Conservation (phyloP, 2,329 filamentous ascomycete species). For the Fusarium equiseti region DNA sequence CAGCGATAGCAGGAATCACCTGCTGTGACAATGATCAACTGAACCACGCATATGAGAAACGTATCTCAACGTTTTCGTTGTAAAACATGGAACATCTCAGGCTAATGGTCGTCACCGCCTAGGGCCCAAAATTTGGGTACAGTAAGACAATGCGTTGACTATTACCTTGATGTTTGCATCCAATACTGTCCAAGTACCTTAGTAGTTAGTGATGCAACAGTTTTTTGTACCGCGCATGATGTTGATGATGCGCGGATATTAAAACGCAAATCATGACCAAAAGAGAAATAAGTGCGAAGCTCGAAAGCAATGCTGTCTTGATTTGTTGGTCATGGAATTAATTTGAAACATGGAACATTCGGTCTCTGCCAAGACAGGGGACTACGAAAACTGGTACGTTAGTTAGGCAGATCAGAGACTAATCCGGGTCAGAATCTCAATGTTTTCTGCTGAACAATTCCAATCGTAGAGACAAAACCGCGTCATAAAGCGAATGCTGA, state of each 20-base stretch:
- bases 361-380: slow-evolving; percentile 18
- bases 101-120: not conserved
- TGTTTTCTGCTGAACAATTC: slow-evolving; percentile 12
- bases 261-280: not conserved
- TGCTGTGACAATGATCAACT: not conserved
- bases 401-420: slow-evolving; percentile 14
- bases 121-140: not conserved
- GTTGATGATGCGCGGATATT: not conserved
- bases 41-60: not conserved
- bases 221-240: slow-evolving; percentile 4
- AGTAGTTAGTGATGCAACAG: not conserved
- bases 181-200: not conserved
- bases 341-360: slow-evolving; percentile 39
- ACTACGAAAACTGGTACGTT: slow-evolving; percentile 8
- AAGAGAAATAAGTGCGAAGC: slow-evolving; percentile 2
- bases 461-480: slow-evolving; percentile 21
- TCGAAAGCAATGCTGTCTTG: not conserved
- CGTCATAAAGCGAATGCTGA: slow-evolving; percentile 13
- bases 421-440: slow-evolving; percentile 9
- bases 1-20: not conserved
- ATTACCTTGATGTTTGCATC: slow-evolving; percentile 1
- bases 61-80: not conserved
- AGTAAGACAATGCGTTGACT: not conserved
- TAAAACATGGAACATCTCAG: not conserved
- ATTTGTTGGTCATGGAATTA: slow-evolving; percentile 18